Evolutionary conservation across 768 basidiomycete genomes (phyloP).

Genomic region (Boletus sp.): DNA sequence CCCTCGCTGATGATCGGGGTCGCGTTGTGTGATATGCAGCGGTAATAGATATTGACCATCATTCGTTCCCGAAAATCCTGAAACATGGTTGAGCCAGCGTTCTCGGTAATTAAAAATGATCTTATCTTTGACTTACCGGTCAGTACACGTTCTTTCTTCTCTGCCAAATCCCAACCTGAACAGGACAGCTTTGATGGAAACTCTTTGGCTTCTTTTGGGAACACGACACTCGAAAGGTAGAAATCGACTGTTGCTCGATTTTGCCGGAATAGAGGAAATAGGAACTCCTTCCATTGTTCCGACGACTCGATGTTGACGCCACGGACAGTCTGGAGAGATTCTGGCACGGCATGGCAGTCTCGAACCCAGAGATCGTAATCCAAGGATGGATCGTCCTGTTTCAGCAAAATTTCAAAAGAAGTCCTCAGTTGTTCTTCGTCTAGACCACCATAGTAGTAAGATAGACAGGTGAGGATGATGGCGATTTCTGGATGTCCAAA

Average conservation of each 20-base stretch:
- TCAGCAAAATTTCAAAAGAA: conserved; percentile 39
- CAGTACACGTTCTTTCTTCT: conserved; percentile 22
- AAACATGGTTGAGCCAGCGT: neutral
- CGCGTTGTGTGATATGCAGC: conserved; percentile 18
- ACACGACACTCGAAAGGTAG: conserved; percentile 45
- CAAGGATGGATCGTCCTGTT: conserved; percentile 39
- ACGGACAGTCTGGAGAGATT: conserved; percentile 28
- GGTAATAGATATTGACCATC: conserved; percentile 38
- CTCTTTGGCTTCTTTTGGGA: conserved; percentile 49
- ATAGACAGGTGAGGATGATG: conserved; percentile 44
- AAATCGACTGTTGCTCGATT: conserved; percentile 46
- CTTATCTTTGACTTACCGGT: conserved; percentile 4
- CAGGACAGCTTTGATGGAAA: conserved; percentile 48
- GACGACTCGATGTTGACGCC: conserved; percentile 45
- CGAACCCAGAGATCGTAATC: conserved; percentile 44
- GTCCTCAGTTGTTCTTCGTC: conserved; percentile 35
- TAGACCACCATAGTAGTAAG: conserved; percentile 50
- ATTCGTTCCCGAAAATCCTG: conserved; percentile 53
- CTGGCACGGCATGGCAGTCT: conserved; percentile 25
- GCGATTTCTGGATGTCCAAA: conserved; percentile 54
- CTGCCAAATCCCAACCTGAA: conserved; percentile 54
- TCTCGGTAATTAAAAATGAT: too few species aligned
- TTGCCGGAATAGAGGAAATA: conserved; percentile 36
- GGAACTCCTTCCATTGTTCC: conserved; percentile 24
- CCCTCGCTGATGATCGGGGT: conserved; percentile 25